Evolutionary conservation across 2,329 filamentous ascomycete genomes (phyloP).

Genomic region (Emergomyces orientalis): DNA sequence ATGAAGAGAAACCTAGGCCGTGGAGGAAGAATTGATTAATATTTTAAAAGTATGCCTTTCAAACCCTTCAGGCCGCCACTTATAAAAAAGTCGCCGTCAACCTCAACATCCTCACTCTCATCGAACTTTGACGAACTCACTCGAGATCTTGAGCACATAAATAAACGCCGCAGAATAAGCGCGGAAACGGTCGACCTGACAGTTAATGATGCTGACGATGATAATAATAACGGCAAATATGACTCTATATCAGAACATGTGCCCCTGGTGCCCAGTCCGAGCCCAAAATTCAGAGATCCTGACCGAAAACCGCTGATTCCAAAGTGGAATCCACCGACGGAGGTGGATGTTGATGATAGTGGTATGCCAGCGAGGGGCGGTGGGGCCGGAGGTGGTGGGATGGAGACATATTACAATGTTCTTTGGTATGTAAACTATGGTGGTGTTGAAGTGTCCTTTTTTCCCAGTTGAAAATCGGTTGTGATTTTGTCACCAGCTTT

Average conservation of each 20-base stretch:
- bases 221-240: neutral
- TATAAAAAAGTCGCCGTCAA: conserved; percentile 25
- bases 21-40: neutral
- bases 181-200: conserved; percentile 15
- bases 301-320: conserved; percentile 27
- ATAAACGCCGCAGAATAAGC: conserved; percentile 32
- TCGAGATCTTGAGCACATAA: conserved; percentile 16
- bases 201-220: neutral
- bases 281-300: conserved; percentile 7
- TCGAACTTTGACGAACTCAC: conserved; percentile 10
- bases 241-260: neutral
- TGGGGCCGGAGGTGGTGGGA: conserved; percentile 9
- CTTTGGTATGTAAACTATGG: conserved; percentile 32
- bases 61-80: conserved; percentile 40
- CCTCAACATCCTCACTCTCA: neutral
- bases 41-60: conserved; percentile 29
- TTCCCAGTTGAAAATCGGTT: neutral
- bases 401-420: conserved; percentile 39
- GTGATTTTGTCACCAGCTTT: too few relatives aligned
- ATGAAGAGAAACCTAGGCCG: neutral
- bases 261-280: neutral
- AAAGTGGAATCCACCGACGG: conserved; percentile 19
- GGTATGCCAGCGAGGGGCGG: neutral
- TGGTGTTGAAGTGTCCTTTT: too few relatives aligned
- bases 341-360: conserved; percentile 11